Conservation (phyloP, 768 basidiomycete genomes). For the Kondoa subrosea region DNA sequence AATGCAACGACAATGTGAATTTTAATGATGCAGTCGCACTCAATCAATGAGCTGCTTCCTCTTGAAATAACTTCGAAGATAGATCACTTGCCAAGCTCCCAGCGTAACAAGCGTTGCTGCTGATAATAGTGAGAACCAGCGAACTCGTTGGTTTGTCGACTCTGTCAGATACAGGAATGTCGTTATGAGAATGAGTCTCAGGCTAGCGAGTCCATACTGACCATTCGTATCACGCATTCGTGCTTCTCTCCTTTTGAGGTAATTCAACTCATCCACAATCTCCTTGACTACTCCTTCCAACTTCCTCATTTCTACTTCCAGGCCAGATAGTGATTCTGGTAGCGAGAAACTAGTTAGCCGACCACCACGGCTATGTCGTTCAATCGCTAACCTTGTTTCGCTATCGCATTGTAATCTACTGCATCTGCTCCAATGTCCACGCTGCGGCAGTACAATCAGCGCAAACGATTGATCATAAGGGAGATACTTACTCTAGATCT, state of each 20-base stretch:
- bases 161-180: constrained; percentile 38
- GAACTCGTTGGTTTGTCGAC: constrained; percentile 78
- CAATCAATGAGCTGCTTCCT: constrained; percentile 18
- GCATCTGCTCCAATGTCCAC: constrained; percentile 97
- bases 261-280: constrained; percentile 79
- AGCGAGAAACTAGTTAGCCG: background rate
- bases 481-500: no score
- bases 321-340: constrained; percentile 66
- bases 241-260: constrained; percentile 77
- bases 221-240: constrained; percentile 75
- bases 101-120: constrained; percentile 57
- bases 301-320: constrained; percentile 97
- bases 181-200: background rate
- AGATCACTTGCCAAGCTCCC: constrained; percentile 88
- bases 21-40: background rate
- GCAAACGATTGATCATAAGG: no score
- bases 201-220: constrained; percentile 29
- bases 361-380: background rate
- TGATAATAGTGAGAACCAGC: constrained; percentile 82
- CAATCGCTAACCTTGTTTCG: constrained; percentile 47
- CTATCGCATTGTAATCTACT: constrained; percentile 98
- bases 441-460: no score
- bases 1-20: no score
- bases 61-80: constrained; percentile 40
- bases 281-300: constrained; percentile 88